Percentiles rank a stretch among this genome's conserved stretches.
Evolutionary conservation across 495 filamentous ascomycete species (phyloP).

Genomic region (Tuber aestivum): DNA sequence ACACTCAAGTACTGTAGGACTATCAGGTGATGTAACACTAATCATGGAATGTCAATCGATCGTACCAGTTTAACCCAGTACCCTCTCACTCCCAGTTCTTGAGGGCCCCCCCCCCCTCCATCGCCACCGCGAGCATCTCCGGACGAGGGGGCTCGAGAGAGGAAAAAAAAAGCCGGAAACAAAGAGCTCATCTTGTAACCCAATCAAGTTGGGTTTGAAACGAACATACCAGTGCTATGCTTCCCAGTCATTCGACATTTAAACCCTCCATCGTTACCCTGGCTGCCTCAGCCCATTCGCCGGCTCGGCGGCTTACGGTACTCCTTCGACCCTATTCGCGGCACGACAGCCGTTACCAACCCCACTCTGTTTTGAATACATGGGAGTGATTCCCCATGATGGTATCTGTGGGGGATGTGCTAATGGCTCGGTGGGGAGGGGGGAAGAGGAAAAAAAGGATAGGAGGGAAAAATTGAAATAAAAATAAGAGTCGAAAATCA

Average conservation of each 20-base stretch:
- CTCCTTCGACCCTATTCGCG: neutral
- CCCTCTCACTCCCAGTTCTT: neutral
- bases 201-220: neutral
- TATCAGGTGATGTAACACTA: neutral
- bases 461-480: neutral
- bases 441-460: neutral
- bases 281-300: neutral
- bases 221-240: neutral
- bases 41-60: slow-evolving; percentile 2
- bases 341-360: neutral
- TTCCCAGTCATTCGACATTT: neutral
- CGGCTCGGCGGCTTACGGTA: neutral
- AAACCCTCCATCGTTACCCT: neutral
- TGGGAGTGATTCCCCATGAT: neutral
- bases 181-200: neutral
- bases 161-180: neutral
- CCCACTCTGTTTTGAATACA: neutral
- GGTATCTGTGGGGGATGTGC: neutral
- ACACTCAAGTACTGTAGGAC: neutral
- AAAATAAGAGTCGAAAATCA: neutral
- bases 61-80: neutral
- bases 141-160: neutral
- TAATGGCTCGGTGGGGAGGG: neutral
- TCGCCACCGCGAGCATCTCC: neutral
- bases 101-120: neutral